These are phyloP conservation scores for Microcyclospora pomicola DNA, from an alignment of 2,329 filamentous ascomycete species.

Conservation along the genomic window DNA sequence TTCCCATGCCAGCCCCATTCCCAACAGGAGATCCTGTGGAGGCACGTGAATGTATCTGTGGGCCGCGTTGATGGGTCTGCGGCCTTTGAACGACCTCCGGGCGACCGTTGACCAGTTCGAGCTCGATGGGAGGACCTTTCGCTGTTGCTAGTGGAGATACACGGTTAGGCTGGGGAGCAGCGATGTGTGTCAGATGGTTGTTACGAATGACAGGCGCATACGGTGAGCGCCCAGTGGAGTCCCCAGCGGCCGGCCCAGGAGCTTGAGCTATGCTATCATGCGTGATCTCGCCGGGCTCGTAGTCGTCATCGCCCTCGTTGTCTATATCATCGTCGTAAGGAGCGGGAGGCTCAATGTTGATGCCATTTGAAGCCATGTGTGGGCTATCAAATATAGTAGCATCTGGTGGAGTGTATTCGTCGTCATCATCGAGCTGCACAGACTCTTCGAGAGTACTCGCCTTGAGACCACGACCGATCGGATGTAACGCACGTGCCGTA, in stretches of 20 bases:
- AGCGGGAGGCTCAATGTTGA: slow-evolving; percentile 5
- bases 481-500: slow-evolving; percentile 1
- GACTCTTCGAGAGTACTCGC: slow-evolving; percentile 10
- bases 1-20: slow-evolving; percentile 6
- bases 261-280: slow-evolving; percentile 11
- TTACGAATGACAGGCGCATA: slow-evolving; percentile 54
- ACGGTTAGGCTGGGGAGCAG: slow-evolving; percentile 63
- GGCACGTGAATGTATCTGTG: slow-evolving; percentile 10
- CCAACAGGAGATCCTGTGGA: slow-evolving; percentile 17
- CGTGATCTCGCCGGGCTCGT: slow-evolving; percentile 23
- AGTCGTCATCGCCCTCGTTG: slow-evolving; percentile 19
- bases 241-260: too few species aligned
- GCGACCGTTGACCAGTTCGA: slow-evolving; percentile 33
- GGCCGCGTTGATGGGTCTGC: slow-evolving; percentile 8
- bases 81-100: slow-evolving; percentile 19
- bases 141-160: slow-evolving; percentile 44
- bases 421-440: slow-evolving; percentile 13
- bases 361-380: slow-evolving; percentile 2
- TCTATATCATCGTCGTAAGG: slow-evolving; percentile 4
- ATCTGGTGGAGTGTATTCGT: slow-evolving; percentile 22
- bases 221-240: slow-evolving; percentile 21
- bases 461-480: slow-evolving; percentile 6
- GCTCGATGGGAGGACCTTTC: slow-evolving; percentile 31
- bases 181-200: slow-evolving; percentile 47
- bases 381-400: slow-evolving; percentile 12